A percentile compares a stretch with the other conserved stretches of the same genome.
Evolutionary conservation across 2,329 filamentous ascomycete genomes (phyloP).

Genomic region (Fusarium nodosum): DNA sequence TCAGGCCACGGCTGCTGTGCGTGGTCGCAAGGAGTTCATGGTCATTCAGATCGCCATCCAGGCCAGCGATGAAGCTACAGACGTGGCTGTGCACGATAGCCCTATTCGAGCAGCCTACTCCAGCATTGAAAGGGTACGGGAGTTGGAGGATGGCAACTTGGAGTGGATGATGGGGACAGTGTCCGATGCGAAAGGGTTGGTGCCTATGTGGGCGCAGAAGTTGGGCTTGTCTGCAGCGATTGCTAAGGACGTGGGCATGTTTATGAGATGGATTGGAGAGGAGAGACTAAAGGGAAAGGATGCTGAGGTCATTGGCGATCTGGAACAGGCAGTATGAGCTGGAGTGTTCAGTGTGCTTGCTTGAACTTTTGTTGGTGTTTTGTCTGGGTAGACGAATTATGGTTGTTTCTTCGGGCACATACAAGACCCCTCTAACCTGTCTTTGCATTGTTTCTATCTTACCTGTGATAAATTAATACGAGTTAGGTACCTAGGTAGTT

Average conservation of each 20-base stretch:
- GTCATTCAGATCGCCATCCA: conserved; percentile 69
- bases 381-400: not conserved
- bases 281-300: conserved; percentile 56
- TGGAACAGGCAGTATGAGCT: conserved; percentile 5
- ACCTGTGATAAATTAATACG: not conserved
- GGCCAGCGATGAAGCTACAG: conserved; percentile 53
- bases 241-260: conserved; percentile 78
- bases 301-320: conserved; percentile 23
- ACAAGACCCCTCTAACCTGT: not conserved
- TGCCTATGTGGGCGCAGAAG: conserved; percentile 77
- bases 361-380: not conserved
- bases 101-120: conserved; percentile 72
- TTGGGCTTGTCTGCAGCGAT: conserved; percentile 72
- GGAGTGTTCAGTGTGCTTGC: not conserved
- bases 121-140: conserved; percentile 73
- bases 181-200: conserved; percentile 75
- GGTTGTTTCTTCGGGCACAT: not conserved
- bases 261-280: conserved; percentile 71
- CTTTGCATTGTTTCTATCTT: not conserved
- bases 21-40: conserved; percentile 63
- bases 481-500: not conserved
- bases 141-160: conserved; percentile 60
- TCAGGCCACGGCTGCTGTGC: conserved; percentile 67
- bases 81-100: conserved; percentile 57
- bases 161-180: conserved; percentile 86